phyloP scores from a whole-genome alignment of 768 basidiomycete species.

The Mycena maculata region DNA sequence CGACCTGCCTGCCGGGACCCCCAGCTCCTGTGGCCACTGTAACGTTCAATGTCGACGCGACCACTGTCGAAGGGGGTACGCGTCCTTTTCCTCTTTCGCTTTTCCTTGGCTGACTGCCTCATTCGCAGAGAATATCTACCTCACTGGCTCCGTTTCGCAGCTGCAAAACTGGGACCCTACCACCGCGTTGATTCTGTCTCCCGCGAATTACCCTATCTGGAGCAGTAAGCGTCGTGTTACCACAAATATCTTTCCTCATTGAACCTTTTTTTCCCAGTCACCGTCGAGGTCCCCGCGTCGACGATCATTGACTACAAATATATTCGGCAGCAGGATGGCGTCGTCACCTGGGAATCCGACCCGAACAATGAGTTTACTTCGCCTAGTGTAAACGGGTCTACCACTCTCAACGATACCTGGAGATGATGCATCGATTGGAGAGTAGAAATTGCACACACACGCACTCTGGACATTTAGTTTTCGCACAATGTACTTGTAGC shows the following conservation, averaged over 20 bases:
- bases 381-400: conserved; percentile 49
- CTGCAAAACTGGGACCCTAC: conserved; percentile 72
- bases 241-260: background rate
- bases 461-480: background rate
- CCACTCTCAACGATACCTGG: conserved; percentile 15
- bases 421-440: conserved; percentile 5
- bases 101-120: background rate
- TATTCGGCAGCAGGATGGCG: conserved; percentile 65
- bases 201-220: conserved; percentile 76
- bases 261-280: conserved; percentile 53
- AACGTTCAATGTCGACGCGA: conserved; percentile 72
- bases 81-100: conserved; percentile 15
- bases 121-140: conserved; percentile 71
- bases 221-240: conserved; percentile 60
- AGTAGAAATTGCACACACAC: background rate
- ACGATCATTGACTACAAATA: conserved; percentile 77
- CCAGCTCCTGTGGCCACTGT: conserved; percentile 54
- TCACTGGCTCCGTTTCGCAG: conserved; percentile 68
- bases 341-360: conserved; percentile 74
- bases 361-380: conserved; percentile 69
- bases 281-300: conserved; percentile 67
- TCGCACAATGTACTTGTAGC: conserved; percentile 15
- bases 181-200: conserved; percentile 64
- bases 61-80: conserved; percentile 69
- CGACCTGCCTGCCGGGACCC: conserved; percentile 49